Evolutionary conservation across 1,284 basidiomycete species (phyloP).

Genomic region (Abortiporus biennis): DNA sequence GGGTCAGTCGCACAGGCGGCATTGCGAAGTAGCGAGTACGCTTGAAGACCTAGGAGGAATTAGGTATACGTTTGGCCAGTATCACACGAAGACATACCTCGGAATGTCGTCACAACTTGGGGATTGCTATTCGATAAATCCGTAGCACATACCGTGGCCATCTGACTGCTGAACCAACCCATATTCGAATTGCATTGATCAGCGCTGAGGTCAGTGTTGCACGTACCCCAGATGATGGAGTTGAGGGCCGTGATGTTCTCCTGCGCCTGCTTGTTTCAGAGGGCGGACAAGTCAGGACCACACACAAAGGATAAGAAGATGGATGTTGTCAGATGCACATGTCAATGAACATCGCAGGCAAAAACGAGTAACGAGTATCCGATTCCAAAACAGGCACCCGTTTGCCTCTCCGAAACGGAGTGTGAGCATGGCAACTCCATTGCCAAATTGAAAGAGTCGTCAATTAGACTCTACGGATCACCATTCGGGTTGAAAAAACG

Average conservation of each 20-base stretch:
- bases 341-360: neutral
- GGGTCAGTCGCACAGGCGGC: constrained; percentile 52
- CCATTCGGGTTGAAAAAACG: too few species aligned
- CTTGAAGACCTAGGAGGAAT: constrained; percentile 39
- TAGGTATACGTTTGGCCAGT: constrained; percentile 1
- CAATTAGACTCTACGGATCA: too few species aligned
- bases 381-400: too few species aligned
- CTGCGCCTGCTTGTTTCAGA: constrained; percentile 63
- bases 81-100: constrained; percentile 33
- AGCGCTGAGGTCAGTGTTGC: constrained; percentile 48
- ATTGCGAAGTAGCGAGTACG: constrained; percentile 52
- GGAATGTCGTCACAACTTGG: constrained; percentile 42
- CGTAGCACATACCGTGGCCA: constrained; percentile 41
- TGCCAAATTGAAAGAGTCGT: neutral
- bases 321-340: constrained; percentile 8
- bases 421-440: neutral
- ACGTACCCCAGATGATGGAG: constrained; percentile 68
- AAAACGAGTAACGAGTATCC: neutral
- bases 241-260: constrained; percentile 60
- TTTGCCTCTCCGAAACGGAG: neutral
- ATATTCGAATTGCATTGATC: constrained; percentile 56
- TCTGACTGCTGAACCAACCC: constrained; percentile 45
- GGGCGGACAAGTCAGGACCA: constrained; percentile 6
- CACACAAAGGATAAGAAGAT: constrained; percentile 8
- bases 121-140: constrained; percentile 49